Percentiles rank a stretch among this genome's conserved stretches.
Conservation (phyloP, 2,329 filamentous ascomycete genomes). For the Diaporthe humulicola region DNA sequence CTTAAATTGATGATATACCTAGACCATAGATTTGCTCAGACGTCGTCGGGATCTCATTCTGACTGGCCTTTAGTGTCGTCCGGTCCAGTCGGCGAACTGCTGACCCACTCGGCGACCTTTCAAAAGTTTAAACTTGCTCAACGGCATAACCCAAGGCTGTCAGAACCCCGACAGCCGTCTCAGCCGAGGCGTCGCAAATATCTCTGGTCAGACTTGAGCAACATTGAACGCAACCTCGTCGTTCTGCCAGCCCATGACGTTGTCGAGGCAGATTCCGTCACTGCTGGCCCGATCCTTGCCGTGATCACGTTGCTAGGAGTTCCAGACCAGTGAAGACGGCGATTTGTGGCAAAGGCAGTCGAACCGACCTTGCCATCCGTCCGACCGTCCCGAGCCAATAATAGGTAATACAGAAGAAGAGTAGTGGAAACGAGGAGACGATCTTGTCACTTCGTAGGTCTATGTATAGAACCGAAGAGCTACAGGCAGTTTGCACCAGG, state of each 20-base stretch:
- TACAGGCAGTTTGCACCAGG: neutral
- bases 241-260: neutral
- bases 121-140: conserved; percentile 26
- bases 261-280: neutral
- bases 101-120: conserved; percentile 13
- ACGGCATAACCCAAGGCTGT: conserved; percentile 14
- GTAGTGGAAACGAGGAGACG: neutral
- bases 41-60: neutral
- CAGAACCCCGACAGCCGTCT: conserved; percentile 8
- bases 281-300: neutral
- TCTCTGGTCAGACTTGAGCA: neutral
- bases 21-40: neutral
- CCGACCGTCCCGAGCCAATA: neutral
- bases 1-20: neutral
- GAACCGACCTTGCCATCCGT: neutral
- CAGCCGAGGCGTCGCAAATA: neutral
- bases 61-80: neutral
- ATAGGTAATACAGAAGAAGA: neutral
- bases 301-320: neutral
- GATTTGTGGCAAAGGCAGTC: conserved; percentile 6
- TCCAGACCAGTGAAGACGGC: conserved; percentile 10
- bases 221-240: neutral
- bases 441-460: neutral
- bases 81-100: neutral
- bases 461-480: no score